Evolutionary conservation across 257 asterid species (phyloP).

Genomic region (Nicotiana knightiana): DNA sequence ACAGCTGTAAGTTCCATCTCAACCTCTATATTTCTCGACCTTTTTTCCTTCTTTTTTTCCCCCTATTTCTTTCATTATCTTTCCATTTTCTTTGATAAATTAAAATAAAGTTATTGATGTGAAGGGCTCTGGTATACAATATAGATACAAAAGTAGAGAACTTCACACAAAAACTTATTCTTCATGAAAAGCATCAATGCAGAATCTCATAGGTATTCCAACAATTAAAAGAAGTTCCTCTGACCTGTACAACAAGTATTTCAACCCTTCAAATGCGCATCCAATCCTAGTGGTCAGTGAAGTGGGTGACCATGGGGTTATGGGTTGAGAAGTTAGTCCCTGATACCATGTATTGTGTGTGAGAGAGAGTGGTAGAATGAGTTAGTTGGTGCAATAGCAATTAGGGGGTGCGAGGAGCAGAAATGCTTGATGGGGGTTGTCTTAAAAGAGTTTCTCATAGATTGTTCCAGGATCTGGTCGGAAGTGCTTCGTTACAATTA

Average conservation of each 20-base stretch:
- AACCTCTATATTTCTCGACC: neutral
- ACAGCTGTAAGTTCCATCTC: conserved; percentile 64
- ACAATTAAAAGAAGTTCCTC: neutral
- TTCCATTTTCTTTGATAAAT: neutral
- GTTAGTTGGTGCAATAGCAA: too few relatives aligned
- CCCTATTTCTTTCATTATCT: neutral
- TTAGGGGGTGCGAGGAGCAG: too few relatives aligned
- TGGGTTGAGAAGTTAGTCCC: too few relatives aligned
- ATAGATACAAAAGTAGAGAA: neutral
- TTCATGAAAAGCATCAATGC: neutral
- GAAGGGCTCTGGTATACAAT: neutral
- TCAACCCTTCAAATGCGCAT: neutral
- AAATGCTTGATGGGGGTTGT: too few relatives aligned
- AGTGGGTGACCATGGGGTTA: too few relatives aligned
- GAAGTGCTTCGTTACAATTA: too few relatives aligned
- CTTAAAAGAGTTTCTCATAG: too few relatives aligned
- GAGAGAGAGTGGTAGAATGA: too few relatives aligned
- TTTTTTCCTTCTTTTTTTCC: neutral
- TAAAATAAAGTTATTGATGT: neutral
- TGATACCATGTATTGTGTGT: too few relatives aligned
- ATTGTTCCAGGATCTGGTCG: too few relatives aligned
- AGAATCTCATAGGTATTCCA: neutral
- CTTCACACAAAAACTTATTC: neutral
- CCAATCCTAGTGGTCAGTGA: too few relatives aligned
- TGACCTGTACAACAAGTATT: neutral